Evolutionary conservation across 768 basidiomycete species (phyloP).

Genomic region (Pisolithus albus): DNA sequence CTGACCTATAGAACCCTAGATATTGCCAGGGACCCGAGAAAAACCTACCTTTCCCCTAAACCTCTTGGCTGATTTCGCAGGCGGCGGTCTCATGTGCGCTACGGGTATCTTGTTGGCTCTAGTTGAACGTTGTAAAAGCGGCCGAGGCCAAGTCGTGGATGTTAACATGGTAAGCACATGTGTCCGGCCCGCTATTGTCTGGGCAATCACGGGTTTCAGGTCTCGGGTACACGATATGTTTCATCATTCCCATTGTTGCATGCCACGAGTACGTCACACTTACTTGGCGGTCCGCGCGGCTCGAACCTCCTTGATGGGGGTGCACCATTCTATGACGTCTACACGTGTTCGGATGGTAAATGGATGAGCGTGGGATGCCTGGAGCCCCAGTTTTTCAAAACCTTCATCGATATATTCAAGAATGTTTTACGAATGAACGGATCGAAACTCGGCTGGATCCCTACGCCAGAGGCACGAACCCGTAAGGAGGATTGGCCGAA

Average conservation of each 20-base stretch:
- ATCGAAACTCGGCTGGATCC: constrained; percentile 47
- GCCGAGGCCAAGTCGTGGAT: constrained; percentile 67
- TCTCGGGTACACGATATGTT: constrained; percentile 74
- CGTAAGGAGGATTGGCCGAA: constrained; percentile 50
- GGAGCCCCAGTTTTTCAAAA: constrained; percentile 64
- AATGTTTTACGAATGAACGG: constrained; percentile 39
- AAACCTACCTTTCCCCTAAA: constrained; percentile 72
- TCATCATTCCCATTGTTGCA: constrained; percentile 63
- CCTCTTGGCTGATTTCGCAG: constrained; percentile 76
- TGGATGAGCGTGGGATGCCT: constrained; percentile 76
- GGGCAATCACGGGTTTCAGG: constrained; percentile 34
- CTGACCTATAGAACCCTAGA: constrained; percentile 29
- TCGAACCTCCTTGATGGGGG: constrained; percentile 66
- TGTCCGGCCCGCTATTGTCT: neutral
- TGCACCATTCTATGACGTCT: constrained; percentile 71
- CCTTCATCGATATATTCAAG: constrained; percentile 52
- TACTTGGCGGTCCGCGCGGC: constrained; percentile 43
- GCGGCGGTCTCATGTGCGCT: constrained; percentile 68
- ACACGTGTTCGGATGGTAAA: constrained; percentile 62
- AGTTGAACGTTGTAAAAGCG: constrained; percentile 56
- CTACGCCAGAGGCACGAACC: constrained; percentile 38
- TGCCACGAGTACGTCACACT: constrained; percentile 22
- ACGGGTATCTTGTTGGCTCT: constrained; percentile 71
- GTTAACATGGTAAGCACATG: constrained; percentile 58
- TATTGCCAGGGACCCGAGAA: constrained; percentile 57